Evolutionary conservation across 2,329 filamentous ascomycete genomes (phyloP), one percentile per base, ranked within the genome.

Genomic region (Aureobasidium sp.): DNA sequence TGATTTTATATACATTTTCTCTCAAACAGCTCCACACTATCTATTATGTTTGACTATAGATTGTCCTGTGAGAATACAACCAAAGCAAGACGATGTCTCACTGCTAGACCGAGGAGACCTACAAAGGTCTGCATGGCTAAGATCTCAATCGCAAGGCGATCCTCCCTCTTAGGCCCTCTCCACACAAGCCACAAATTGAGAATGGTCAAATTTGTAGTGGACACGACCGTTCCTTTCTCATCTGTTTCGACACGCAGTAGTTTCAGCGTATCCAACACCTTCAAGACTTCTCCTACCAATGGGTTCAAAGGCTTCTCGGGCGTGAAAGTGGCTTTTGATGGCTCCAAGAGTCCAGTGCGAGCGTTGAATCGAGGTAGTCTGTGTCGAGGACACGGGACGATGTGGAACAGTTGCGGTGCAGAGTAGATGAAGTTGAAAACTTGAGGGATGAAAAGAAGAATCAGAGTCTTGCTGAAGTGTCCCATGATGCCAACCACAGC

Each of bases 381-480:
- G 78, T 99, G 94, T 69, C 94, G 87, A 36, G 94, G 94, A 73
- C 94, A 99, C 17, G 92, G 92, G 56, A 99, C 83, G 44, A 99
- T 72, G 61, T 89, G 87, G 74, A 97, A 96, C 55, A 99, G 82
- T 73, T 99, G 94, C 6, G 94, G 94, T 1, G 84, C 85, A 43
- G 92, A 97, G 79, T 97, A 99, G 67, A 93, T 72, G 73, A 97
- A 97, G 79, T 99, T 99, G 83, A 95, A 92, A 69, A 95, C 89
- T 77, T 99, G 94, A 15, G 94, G 94, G 43, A 96, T 82, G 68
- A 99, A 88, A 9, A 99, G 82, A 56, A 99, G 83, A 62, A 96
- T 83, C 50, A 99, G 82, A 0, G 94, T 99, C 78, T 99, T 99
- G 79, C 90, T 95, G 78, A 99, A 99, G 78, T 99, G 94, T 27